Evolutionary conservation across 192 early-diverging fungal genomes (phyloP), one percentile per base, ranked within the genome.

Genomic region (Entophlyctis luteolus): DNA sequence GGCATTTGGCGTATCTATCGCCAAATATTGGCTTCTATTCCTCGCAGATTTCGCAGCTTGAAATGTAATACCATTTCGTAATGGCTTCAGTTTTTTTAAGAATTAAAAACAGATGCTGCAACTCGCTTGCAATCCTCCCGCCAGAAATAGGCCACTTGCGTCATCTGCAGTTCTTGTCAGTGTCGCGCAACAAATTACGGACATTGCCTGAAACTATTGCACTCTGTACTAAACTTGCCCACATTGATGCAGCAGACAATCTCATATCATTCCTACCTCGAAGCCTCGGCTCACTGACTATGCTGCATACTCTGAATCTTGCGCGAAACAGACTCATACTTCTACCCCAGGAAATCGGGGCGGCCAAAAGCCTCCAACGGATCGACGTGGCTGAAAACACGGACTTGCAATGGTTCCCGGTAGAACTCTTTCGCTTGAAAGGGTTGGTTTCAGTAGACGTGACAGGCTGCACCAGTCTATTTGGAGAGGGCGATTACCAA

Each of bases 321-420:
- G 79, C 85, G 46, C 57, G 76, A 52, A 94, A 94, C 77, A 50
- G n/a, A 23, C 55, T 94, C 5, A 69, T 77, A 0, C 52, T 65
- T 0, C 60, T 94, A 10, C 89, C 92, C 5, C 54, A 77, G 1
- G 86, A 91, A 55, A 74, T 94, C 42, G 89, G 86, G 0, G 62
- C 77, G 25, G 59, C 87, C 54, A 79, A 77, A 35, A 67, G 75
- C 2, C 84, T 94, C 14, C 76, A 84, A 53, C 83, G 78, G 3
- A 63, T 94, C 22, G 87, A 92, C 65, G 55, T 92, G 3, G 76
- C 81, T 16, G 52, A 87, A 31, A 93, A 91, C 63, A 87, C 84
- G 3, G 12, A 16, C 12, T 46, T 94, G 12, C 72, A 46, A 18
- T 74, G 70, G 27, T 62, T 94, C 33, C 92, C 92, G 2, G 87